These are phyloP conservation scores for Gliomastix tumulicola DNA, from an alignment of 2,329 filamentous ascomycete species.

Conservation along the genomic window DNA sequence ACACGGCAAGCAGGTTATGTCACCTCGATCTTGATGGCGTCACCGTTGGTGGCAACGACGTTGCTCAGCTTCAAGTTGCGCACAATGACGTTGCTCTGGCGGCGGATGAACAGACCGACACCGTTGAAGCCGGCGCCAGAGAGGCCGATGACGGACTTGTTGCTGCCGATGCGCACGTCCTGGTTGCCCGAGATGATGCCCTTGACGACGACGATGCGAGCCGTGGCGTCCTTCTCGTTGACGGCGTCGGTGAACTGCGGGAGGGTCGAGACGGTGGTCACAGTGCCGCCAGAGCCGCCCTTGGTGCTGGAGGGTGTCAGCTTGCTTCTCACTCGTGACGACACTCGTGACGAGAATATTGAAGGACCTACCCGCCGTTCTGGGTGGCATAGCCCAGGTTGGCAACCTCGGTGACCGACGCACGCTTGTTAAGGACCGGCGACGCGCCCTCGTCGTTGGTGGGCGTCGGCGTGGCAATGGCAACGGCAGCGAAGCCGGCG, in stretches of 20 bases:
- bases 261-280: constrained; percentile 31
- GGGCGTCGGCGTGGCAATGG: too few relatives aligned
- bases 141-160: constrained; percentile 35
- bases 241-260: constrained; percentile 36
- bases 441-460: too few relatives aligned
- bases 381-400: constrained; percentile 19
- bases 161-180: constrained; percentile 30
- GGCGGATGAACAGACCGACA: constrained; percentile 22
- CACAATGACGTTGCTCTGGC: constrained; percentile 25
- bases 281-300: constrained; percentile 36
- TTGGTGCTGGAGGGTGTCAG: too few relatives aligned
- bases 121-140: too few relatives aligned
- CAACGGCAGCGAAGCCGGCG: too few relatives aligned
- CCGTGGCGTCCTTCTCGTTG: constrained; percentile 27
- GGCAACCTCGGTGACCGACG: too few relatives aligned
- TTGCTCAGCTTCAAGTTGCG: constrained; percentile 26
- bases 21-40: constrained; percentile 34
- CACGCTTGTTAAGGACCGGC: too few relatives aligned
- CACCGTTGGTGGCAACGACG: constrained; percentile 24
- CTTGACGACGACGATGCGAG: constrained; percentile 34
- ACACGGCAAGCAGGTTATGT: too few relatives aligned
- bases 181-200: constrained; percentile 29
- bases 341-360: too few relatives aligned
- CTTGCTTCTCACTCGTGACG: too few relatives aligned
- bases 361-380: too few relatives aligned